Evolutionary conservation across 164 flowering plant genomes (phyloP).

Genomic region (Sedum album): DNA sequence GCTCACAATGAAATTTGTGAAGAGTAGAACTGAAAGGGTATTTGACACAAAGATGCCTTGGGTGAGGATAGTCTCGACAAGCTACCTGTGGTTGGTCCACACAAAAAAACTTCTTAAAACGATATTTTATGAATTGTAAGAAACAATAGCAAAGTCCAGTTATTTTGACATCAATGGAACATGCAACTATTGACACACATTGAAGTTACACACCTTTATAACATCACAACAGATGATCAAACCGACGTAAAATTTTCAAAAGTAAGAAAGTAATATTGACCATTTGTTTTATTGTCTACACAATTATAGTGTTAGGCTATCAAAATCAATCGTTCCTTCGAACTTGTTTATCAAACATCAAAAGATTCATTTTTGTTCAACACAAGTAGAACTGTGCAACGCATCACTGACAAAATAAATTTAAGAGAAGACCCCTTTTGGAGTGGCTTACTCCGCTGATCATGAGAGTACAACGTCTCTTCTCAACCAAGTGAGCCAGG

Average conservation of each 20-base stretch:
- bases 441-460: too few species aligned
- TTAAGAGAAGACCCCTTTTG: not conserved
- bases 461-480: too few species aligned
- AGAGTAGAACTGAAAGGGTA: conserved; percentile 53
- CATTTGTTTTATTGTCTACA: too few species aligned
- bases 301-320: too few species aligned
- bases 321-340: not conserved
- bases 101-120: not conserved
- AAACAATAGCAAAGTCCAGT: not conserved
- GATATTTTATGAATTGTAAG: not conserved
- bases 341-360: not conserved
- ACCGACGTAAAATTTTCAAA: not conserved
- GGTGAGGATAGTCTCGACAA: conserved; percentile 88
- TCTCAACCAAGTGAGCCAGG: too few species aligned
- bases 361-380: not conserved
- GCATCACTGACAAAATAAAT: not conserved
- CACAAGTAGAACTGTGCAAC: not conserved
- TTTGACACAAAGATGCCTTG: conserved; percentile 68
- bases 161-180: not conserved
- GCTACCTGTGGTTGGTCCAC: conserved; percentile 49
- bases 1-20: conserved; percentile 57
- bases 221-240: not conserved
- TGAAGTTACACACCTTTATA: not conserved
- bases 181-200: not conserved
- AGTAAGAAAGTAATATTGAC: not conserved